phyloP scores from a whole-genome alignment of 345 rosid species.

The Microcos paniculata region DNA sequence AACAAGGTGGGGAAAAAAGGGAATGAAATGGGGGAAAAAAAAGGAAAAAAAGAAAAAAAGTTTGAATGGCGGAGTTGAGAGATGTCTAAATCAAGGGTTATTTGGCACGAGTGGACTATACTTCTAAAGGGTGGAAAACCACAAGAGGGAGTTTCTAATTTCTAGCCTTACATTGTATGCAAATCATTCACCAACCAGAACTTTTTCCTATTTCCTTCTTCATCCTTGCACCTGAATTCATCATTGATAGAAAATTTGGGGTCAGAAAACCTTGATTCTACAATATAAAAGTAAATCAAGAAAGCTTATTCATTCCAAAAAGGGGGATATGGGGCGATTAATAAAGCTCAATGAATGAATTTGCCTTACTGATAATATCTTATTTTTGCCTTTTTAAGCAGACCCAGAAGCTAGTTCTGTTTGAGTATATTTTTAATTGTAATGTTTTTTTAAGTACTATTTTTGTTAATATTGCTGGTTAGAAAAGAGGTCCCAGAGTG shows the following conservation, averaged over 20 bases:
- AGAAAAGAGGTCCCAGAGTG: constrained; percentile 2
- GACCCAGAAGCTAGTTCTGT: neutral
- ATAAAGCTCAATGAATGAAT: too few species aligned
- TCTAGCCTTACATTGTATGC: constrained; percentile 10
- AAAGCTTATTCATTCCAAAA: neutral
- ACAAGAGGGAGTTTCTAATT: constrained; percentile 1
- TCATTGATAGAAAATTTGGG: neutral
- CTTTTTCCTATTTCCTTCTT: neutral
- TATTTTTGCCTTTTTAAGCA: neutral
- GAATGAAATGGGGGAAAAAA: neutral
- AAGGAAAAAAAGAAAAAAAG: neutral
- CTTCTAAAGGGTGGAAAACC: neutral
- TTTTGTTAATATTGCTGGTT: neutral
- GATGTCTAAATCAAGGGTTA: neutral
- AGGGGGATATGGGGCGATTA: neutral
- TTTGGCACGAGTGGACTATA: constrained; percentile 11
- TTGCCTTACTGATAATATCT: too few species aligned
- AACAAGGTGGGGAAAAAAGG: neutral
- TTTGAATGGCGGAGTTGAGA: neutral
- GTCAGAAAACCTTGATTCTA: neutral
- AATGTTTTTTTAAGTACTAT: neutral
- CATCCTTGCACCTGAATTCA: neutral
- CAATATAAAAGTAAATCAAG: neutral
- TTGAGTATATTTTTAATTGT: neutral
- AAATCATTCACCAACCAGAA: neutral